phyloP scores from a whole-genome alignment of 148 eudicot species.

The Rhododendron ferrugineum region DNA sequence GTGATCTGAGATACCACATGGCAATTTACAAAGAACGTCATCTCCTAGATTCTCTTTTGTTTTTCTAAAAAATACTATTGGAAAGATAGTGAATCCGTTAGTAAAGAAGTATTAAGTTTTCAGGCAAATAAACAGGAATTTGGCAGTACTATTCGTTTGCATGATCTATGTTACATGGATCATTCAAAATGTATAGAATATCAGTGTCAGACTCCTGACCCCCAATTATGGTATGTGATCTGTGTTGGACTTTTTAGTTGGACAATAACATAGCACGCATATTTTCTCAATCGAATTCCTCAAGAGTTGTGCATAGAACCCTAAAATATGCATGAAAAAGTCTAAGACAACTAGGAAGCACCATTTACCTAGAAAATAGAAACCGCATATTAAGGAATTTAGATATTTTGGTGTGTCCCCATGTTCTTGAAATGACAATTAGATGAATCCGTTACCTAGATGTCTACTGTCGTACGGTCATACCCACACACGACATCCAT shows the following conservation, averaged over 20 bases:
- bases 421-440: no score
- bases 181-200: no score
- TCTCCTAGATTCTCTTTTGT: background rate
- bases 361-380: background rate
- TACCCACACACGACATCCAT: no score
- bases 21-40: background rate
- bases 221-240: background rate
- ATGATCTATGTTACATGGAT: background rate
- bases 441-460: background rate
- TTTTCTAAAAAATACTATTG: background rate
- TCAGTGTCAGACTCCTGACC: background rate
- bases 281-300: background rate
- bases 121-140: background rate
- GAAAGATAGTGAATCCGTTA: background rate
- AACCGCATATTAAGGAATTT: background rate
- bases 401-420: background rate
- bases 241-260: background rate
- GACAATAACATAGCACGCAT: background rate
- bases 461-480: no score
- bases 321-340: no score
- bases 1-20: background rate
- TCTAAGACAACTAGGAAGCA: no score
- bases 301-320: no score
- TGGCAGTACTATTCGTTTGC: background rate
- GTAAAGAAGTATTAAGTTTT: background rate